Evolutionary conservation across 176 grass and related monocot species (phyloP).

Genomic region (Aegilops bicornis): DNA sequence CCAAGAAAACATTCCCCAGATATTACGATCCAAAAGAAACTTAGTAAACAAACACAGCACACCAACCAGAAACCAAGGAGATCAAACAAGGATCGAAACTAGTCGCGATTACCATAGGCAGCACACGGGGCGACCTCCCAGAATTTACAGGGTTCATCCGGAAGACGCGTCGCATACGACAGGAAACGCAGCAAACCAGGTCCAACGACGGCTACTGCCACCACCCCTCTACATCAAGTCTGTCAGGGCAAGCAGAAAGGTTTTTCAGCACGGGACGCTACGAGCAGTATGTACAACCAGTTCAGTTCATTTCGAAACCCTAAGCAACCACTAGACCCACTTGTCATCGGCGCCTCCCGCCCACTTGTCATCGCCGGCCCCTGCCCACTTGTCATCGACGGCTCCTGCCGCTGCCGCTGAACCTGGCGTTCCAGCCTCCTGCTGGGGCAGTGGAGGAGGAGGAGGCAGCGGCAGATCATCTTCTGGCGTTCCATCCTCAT

Average conservation of each 20-base stretch:
- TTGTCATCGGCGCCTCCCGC: neutral
- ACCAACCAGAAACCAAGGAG: neutral
- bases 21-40: too few relatives aligned
- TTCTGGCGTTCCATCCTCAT: neutral
- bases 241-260: constrained; percentile 2
- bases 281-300: neutral
- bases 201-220: neutral
- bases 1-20: fast-evolving
- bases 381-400: neutral
- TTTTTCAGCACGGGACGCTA: neutral
- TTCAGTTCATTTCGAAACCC: neutral
- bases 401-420: neutral
- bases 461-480: neutral
- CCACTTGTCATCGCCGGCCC: too few relatives aligned
- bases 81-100: neutral
- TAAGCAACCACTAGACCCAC: neutral
- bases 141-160: constrained; percentile 17
- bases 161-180: neutral
- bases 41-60: too few relatives aligned
- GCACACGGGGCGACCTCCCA: neutral
- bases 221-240: neutral
- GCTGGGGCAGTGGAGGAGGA: neutral
- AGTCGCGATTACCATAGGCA: neutral
- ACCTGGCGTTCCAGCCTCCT: neutral
- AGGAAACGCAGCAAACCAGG: neutral